phyloP scores from a whole-genome alignment of 768 basidiomycete genomes.

The Collybiopsis luxurians region DNA sequence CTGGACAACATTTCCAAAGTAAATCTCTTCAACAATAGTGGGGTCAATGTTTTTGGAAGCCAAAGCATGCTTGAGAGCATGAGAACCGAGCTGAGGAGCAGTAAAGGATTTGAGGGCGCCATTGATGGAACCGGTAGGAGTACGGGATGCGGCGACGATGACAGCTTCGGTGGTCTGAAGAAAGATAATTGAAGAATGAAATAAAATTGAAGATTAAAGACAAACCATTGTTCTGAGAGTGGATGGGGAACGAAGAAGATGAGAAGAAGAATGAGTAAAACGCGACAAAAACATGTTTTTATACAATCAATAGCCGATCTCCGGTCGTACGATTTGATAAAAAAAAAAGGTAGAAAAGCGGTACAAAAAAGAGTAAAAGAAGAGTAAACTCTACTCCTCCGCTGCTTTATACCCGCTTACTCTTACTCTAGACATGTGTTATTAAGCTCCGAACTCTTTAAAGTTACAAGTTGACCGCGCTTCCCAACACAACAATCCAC shows the following conservation, averaged over 20 bases:
- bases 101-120: conserved; percentile 86
- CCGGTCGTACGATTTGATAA: conserved; percentile 34
- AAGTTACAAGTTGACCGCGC: conserved; percentile 60
- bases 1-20: conserved; percentile 97
- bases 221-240: conserved; percentile 52
- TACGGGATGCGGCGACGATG: conserved; percentile 92
- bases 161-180: conserved; percentile 72
- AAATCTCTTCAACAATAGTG: conserved; percentile 87
- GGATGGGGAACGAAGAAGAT: conserved; percentile 29
- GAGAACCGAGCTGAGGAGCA: conserved; percentile 85
- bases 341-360: background rate
- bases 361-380: background rate
- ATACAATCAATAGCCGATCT: conserved; percentile 8
- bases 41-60: conserved; percentile 78
- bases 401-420: conserved; percentile 1
- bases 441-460: conserved; percentile 32
- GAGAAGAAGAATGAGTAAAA: conserved; percentile 34
- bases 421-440: background rate
- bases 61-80: conserved; percentile 90
- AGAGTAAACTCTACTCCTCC: conserved; percentile 5
- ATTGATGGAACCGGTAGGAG: conserved; percentile 91
- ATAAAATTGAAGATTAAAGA: conserved; percentile 6
- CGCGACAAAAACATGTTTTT: conserved; percentile 47
- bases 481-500: conserved; percentile 78
- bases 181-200: conserved; percentile 14